Evolutionary conservation across 2,329 filamentous ascomycete genomes (phyloP).

Genomic region (Graphilbum fragrans): DNA sequence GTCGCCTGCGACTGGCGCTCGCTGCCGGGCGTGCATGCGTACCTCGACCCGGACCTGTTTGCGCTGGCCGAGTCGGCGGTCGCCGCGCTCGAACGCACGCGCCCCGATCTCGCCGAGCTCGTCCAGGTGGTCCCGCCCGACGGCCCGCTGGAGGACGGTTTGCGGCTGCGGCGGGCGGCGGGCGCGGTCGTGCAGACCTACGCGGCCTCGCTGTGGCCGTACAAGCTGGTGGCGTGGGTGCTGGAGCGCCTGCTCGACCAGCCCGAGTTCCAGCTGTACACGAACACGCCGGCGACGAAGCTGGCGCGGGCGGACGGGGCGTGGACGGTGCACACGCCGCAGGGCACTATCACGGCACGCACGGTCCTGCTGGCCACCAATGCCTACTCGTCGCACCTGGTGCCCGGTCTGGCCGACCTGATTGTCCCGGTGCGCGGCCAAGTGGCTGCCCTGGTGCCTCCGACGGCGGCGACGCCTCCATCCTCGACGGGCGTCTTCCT

Average conservation of each 20-base stretch:
- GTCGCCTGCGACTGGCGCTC: conserved; percentile 61
- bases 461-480: conserved; percentile 16
- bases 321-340: conserved; percentile 55
- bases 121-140: conserved; percentile 25
- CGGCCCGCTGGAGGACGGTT: conserved; percentile 18
- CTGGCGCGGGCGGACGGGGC: conserved; percentile 24
- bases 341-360: conserved; percentile 52
- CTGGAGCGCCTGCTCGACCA: conserved; percentile 42
- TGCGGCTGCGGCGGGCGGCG: conserved; percentile 42
- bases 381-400: conserved; percentile 66
- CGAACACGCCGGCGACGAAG: conserved; percentile 51
- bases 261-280: conserved; percentile 57
- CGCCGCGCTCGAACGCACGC: conserved; percentile 29
- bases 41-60: conserved; percentile 45
- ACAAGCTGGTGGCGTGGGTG: conserved; percentile 67
- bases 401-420: conserved; percentile 56
- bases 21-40: conserved; percentile 45
- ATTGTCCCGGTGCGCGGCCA: conserved; percentile 70
- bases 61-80: conserved; percentile 37
- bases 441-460: conserved; percentile 53
- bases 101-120: conserved; percentile 44
- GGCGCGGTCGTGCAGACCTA: conserved; percentile 53
- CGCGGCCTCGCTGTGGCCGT: conserved; percentile 67
- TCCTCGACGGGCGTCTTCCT: conserved; percentile 17
- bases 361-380: conserved; percentile 71